Evolutionary conservation across 2,329 filamentous ascomycete genomes (phyloP).

Genomic region (Stemphylium lycopersici): DNA sequence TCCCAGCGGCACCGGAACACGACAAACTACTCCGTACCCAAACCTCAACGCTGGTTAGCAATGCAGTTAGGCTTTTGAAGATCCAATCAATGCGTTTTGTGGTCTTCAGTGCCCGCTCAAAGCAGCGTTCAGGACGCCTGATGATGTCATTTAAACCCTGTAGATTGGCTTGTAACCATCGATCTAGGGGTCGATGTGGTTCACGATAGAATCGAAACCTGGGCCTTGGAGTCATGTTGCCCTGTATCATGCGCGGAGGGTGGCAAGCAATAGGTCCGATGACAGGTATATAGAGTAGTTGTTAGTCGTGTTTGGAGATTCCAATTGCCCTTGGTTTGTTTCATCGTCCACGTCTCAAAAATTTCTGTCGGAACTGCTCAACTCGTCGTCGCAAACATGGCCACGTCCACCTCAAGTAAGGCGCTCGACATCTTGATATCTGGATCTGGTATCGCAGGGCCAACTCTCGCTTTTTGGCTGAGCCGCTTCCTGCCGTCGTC

Average conservation of each 20-base stretch:
- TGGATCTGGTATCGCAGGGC: conserved; percentile 41
- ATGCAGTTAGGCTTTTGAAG: not conserved
- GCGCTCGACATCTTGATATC: conserved; percentile 31
- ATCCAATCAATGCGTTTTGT: not conserved
- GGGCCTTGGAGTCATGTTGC: not conserved
- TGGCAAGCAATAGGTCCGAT: not conserved
- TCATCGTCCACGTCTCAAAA: not conserved
- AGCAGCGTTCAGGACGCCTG: not conserved
- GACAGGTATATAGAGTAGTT: too few species aligned
- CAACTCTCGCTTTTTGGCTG: conserved; percentile 60
- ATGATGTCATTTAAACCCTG: not conserved
- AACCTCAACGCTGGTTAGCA: not conserved
- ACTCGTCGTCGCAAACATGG: not conserved
- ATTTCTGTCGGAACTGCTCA: not conserved
- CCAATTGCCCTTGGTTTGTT: not conserved
- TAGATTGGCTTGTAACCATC: not conserved
- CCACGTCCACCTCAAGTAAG: not conserved
- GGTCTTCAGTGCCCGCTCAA: not conserved
- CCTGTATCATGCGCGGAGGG: not conserved
- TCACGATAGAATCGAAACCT: not conserved
- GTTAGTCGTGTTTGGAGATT: too few species aligned
- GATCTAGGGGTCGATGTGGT: not conserved
- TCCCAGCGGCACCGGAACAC: not conserved
- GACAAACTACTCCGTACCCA: not conserved
- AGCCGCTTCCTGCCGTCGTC: conserved; percentile 41